phyloP scores from a whole-genome alignment of 2,329 filamentous ascomycete species.

The Fusarium sp. region DNA sequence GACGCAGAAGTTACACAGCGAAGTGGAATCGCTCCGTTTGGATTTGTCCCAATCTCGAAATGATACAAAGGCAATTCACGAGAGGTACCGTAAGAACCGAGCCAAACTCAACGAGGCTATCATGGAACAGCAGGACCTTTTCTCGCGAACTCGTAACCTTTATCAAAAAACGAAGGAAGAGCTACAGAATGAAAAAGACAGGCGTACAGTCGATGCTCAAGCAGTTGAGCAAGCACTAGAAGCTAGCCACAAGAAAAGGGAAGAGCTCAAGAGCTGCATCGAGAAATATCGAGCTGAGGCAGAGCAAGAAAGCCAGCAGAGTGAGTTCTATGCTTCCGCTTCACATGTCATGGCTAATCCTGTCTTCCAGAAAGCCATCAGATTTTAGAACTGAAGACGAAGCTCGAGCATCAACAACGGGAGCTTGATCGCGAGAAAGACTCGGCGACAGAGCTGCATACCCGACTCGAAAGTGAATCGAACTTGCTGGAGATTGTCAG shows the following conservation, averaged over 20 bases:
- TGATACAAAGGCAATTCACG: slow-evolving; percentile 39
- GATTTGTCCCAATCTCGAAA: slow-evolving; percentile 43
- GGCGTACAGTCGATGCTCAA: slow-evolving; percentile 36
- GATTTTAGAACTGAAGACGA: slow-evolving; percentile 41
- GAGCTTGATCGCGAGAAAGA: slow-evolving; percentile 22
- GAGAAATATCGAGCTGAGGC: slow-evolving; percentile 42
- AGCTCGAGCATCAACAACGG: slow-evolving; percentile 35
- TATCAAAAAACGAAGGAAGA: slow-evolving; percentile 51
- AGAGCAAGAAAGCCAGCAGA: slow-evolving; percentile 38
- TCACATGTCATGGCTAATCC: slow-evolving; percentile 1
- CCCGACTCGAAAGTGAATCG: slow-evolving; percentile 27
- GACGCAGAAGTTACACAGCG: slow-evolving; percentile 41
- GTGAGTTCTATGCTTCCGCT: slow-evolving; percentile 30
- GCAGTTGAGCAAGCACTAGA: slow-evolving; percentile 46
- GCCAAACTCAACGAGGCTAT: slow-evolving; percentile 59
- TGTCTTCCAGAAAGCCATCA: slow-evolving; percentile 39
- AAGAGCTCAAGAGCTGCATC: slow-evolving; percentile 49
- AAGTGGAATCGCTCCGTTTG: slow-evolving; percentile 46
- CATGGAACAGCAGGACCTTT: slow-evolving; percentile 59
- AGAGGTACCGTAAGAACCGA: slow-evolving; percentile 52
- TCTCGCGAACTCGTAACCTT: slow-evolving; percentile 47
- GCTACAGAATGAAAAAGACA: slow-evolving; percentile 49
- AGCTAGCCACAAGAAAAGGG: slow-evolving; percentile 47
- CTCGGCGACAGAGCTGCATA: slow-evolving; percentile 13
- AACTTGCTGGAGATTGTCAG: slow-evolving; percentile 19